Conservation (phyloP, 768 basidiomycete genomes). For the Saitozyma sp. region DNA sequence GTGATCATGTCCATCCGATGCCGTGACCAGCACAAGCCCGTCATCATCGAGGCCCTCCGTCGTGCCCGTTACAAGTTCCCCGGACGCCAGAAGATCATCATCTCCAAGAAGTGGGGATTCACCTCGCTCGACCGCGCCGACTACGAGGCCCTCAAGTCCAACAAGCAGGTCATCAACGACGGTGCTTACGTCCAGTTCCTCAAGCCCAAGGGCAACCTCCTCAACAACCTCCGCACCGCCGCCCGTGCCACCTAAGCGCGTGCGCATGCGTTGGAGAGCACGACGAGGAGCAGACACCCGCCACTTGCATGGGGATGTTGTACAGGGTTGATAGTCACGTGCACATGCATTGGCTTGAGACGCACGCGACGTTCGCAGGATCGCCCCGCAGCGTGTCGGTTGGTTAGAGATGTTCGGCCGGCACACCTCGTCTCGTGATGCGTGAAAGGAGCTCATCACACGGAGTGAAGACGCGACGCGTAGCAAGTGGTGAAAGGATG, state of each 20-base stretch:
- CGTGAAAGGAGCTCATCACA: too few species aligned
- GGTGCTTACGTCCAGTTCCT: slow-evolving; percentile 90
- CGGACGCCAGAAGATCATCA: slow-evolving; percentile 49
- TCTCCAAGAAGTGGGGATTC: slow-evolving; percentile 94
- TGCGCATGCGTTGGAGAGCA: background rate
- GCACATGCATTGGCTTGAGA: background rate
- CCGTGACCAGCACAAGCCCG: slow-evolving; percentile 80
- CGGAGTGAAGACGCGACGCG: too few species aligned
- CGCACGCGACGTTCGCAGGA: background rate
- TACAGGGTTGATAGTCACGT: background rate
- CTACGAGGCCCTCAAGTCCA: slow-evolving; percentile 82
- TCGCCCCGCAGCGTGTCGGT: too few species aligned
- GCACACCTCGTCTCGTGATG: too few species aligned
- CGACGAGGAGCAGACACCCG: too few species aligned
- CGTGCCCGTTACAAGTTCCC: slow-evolving; percentile 88
- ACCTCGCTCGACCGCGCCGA: slow-evolving; percentile 89
- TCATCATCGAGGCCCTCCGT: slow-evolving; percentile 94
- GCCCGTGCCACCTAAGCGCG: slow-evolving; percentile 62
- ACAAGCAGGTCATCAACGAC: slow-evolving; percentile 87
- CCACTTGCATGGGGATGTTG: background rate
- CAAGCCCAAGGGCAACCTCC: slow-evolving; percentile 79
- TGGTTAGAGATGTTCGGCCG: too few species aligned
- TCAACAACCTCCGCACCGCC: slow-evolving; percentile 77
- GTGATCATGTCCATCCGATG: slow-evolving; percentile 87
- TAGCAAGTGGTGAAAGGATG: too few species aligned